Conservation (phyloP, 1,284 basidiomycete genomes). For the Hemileia vastatrix region DNA sequence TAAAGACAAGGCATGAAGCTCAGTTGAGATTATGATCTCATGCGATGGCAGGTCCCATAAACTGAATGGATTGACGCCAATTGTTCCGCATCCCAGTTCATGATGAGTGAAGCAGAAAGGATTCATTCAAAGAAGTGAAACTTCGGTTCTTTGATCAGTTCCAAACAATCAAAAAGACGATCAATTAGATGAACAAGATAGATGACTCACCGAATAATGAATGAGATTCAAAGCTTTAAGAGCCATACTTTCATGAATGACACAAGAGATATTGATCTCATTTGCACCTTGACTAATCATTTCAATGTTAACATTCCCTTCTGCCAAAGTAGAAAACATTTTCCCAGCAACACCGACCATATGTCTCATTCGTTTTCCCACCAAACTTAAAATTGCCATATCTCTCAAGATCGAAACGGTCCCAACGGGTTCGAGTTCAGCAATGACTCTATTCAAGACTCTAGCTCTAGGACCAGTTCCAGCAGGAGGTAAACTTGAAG, state of each 20-base stretch:
- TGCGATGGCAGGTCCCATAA: too few species aligned
- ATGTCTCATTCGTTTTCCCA: conserved; percentile 86
- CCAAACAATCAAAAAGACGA: too few species aligned
- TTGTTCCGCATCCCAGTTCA: too few species aligned
- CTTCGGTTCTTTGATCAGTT: too few species aligned
- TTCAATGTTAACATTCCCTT: conserved; percentile 93
- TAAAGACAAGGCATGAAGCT: too few species aligned
- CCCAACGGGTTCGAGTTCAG: conserved; percentile 67
- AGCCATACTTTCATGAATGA: conserved; percentile 75
- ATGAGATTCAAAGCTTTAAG: conserved; percentile 92
- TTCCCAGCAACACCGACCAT: conserved; percentile 88
- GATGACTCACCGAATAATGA: conserved; percentile 51
- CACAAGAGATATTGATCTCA: conserved; percentile 79
- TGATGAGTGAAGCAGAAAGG: too few species aligned
- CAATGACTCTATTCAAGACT: conserved; percentile 60
- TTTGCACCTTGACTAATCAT: conserved; percentile 98
- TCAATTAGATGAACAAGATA: too few species aligned
- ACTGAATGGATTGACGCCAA: too few species aligned
- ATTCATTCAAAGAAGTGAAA: too few species aligned
- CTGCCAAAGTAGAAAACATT: conserved; percentile 91
- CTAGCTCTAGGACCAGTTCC: too few species aligned
- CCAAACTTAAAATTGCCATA: conserved; percentile 92
- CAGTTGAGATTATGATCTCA: too few species aligned
- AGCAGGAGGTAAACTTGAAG: too few species aligned
- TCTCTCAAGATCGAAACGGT: conserved; percentile 70